Evolutionary conservation across 2,329 filamentous ascomycete genomes (phyloP), one percentile per base, ranked within the genome.

Genomic region (Thelonectria olida): DNA sequence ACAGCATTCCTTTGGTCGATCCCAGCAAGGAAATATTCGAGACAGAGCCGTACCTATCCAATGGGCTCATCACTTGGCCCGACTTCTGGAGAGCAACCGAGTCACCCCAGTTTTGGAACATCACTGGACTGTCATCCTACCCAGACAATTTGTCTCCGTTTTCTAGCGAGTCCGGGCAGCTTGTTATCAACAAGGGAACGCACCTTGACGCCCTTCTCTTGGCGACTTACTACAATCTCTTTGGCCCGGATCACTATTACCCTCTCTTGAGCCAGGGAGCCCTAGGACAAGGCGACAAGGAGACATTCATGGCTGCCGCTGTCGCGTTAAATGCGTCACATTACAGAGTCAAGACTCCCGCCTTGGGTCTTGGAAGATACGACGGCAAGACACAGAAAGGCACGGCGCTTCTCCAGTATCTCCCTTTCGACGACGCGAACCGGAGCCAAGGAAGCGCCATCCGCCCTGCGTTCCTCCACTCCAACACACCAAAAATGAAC

Each of bases 401-500:
- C 10, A 61, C 58, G 19, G 58, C 58, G 6, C 48, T 61, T 10
- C 41, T 58, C 12, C 58, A 61, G 28, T 31, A 61, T 7, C 54
- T 61, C 4, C 58, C 58, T 5, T 23, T 27, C 20, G 54, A 61
- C 13, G 58, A 61, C 5, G 12, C 41, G 23, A 13, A 38, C 6
- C 36, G 28, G 17, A 41, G 22, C 13, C 6, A 39, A 25, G 47
- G n/a, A 20, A 23, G 8, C 20, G 2, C 34, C 2, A 28, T 53
- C 7, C 53, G 53, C 7, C 58, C 54, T 10, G 58, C 58, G 7
- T 61, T 61, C 36, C 28, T 61, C 28, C 58, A 61, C 41, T 61
- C 54, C 13, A 61, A 61, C 42, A 61, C 58, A 1, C 58, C 58
- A 12, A 61, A 61, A 17, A 61, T 61, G 58, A 61, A 61, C 19